These are phyloP conservation scores for Pseudogymnoascus sp. DNA, from an alignment of 2,329 filamentous ascomycete species.

Conservation along the genomic window DNA sequence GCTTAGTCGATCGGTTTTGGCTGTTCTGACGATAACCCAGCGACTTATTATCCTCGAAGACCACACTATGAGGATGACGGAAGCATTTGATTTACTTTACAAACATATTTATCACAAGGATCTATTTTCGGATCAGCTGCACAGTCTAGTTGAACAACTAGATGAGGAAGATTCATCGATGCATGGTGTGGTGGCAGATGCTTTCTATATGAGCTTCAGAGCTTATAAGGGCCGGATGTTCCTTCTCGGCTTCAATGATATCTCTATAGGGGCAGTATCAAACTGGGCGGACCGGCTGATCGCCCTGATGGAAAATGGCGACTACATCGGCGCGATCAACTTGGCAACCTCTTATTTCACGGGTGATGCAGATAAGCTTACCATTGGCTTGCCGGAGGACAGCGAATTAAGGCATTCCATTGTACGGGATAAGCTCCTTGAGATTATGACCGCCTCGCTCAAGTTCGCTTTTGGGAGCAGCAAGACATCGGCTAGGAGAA, in stretches of 20 bases:
- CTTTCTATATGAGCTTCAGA: conserved; percentile 96
- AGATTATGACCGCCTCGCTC: conserved; percentile 87
- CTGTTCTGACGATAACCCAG: conserved; percentile 88
- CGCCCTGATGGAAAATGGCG: conserved; percentile 92
- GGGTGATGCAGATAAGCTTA: conserved; percentile 86
- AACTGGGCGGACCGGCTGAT: conserved; percentile 96
- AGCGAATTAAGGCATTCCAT: conserved; percentile 64
- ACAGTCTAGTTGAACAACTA: conserved; percentile 74
- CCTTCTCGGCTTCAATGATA: conserved; percentile 84
- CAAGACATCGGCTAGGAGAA: conserved; percentile 40
- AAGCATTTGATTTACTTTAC: conserved; percentile 84
- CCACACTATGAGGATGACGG: conserved; percentile 77
- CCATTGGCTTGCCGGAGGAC: conserved; percentile 86
- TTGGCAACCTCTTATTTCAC: conserved; percentile 88
- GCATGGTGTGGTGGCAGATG: conserved; percentile 94
- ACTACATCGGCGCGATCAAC: conserved; percentile 85
- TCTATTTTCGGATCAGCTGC: conserved; percentile 80
- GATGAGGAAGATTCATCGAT: conserved; percentile 81
- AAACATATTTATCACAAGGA: conserved; percentile 90
- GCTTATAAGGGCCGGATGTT: conserved; percentile 92
- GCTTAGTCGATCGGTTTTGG: conserved; percentile 87
- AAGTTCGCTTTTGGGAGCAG: conserved; percentile 76
- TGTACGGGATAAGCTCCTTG: conserved; percentile 80
- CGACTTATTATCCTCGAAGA: conserved; percentile 89
- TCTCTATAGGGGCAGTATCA: conserved; percentile 82